Evolutionary conservation across 371 early-diverging fungal genomes (phyloP).

Genomic region (Apophysomyces ossiformis): DNA sequence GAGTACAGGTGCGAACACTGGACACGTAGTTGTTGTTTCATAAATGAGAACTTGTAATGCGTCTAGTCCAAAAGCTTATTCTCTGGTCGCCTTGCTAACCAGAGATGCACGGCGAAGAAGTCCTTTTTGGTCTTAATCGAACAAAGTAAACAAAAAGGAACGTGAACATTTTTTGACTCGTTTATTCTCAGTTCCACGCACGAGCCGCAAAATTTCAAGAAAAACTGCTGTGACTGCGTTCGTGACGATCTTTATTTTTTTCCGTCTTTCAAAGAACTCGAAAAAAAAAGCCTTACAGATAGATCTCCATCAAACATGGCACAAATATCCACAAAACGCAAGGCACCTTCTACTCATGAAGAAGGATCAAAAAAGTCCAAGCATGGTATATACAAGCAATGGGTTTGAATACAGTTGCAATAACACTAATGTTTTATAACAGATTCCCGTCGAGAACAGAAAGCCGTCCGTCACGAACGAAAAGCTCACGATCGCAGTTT

Average conservation of each 20-base stretch:
- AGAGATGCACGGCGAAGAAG: too few species aligned
- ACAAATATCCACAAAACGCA: conserved; percentile 12
- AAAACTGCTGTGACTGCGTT: too few species aligned
- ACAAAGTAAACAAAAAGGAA: too few species aligned
- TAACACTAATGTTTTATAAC: neutral
- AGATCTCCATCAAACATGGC: conserved; percentile 24
- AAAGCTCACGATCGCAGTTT: conserved; percentile 73
- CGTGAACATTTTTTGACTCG: too few species aligned
- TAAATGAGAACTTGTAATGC: too few species aligned
- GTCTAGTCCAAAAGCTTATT: too few species aligned
- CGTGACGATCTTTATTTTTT: neutral
- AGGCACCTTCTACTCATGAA: conserved; percentile 9
- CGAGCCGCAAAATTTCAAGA: too few species aligned
- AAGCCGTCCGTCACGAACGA: conserved; percentile 66
- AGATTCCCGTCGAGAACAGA: conserved; percentile 50
- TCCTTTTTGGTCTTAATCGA: too few species aligned
- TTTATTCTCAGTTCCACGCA: too few species aligned
- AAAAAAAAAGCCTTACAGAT: conserved; percentile 8
- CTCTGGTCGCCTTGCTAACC: too few species aligned
- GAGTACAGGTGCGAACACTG: too few species aligned
- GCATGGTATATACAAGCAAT: neutral
- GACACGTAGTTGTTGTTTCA: too few species aligned
- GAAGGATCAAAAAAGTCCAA: conserved; percentile 3
- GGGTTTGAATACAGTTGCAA: neutral
- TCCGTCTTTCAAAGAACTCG: neutral